Percentiles rank a stretch among this genome's conserved stretches.
Conservation (phyloP, 2,329 filamentous ascomycete species). For the Catunica adiposa region DNA sequence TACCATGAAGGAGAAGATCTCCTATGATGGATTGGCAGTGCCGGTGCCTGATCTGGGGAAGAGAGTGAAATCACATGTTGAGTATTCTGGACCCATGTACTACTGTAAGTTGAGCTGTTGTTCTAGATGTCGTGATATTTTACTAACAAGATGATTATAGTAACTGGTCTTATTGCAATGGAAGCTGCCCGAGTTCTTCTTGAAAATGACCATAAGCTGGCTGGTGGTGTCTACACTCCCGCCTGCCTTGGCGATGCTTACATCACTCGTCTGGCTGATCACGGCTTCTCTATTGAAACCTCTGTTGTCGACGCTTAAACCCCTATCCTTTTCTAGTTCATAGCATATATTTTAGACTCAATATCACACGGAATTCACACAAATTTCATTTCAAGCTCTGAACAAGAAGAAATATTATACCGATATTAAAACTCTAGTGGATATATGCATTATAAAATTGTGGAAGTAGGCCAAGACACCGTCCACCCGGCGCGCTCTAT, state of each 20-base stretch:
- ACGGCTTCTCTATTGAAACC: slow-evolving; percentile 46
- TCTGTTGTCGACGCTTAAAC: slow-evolving; percentile 24
- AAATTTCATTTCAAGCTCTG: background rate
- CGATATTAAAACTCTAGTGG: slow-evolving; percentile 10
- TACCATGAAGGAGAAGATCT: slow-evolving; percentile 40
- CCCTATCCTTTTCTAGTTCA: no score
- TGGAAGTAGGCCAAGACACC: slow-evolving; percentile 7
- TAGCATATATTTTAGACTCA: background rate
- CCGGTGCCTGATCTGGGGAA: slow-evolving; percentile 22
- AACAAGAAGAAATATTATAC: slow-evolving; percentile 7
- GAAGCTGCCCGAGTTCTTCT: slow-evolving; percentile 51
- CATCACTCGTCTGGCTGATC: slow-evolving; percentile 43
- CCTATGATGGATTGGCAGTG: slow-evolving; percentile 44
- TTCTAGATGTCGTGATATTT: slow-evolving; percentile 11
- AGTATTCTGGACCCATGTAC: slow-evolving; percentile 42
- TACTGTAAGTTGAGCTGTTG: slow-evolving; percentile 31
- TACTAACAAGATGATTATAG: slow-evolving; percentile 22
- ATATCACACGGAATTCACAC: no score
- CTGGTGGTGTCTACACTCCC: slow-evolving; percentile 55
- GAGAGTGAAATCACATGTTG: slow-evolving; percentile 37
- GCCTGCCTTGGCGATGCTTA: slow-evolving; percentile 52
- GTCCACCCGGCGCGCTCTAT: slow-evolving; percentile 2
- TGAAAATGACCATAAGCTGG: slow-evolving; percentile 41
- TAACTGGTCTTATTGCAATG: slow-evolving; percentile 47
- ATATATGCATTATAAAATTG: slow-evolving; percentile 14